Evolutionary conservation across 225 moss, liverwort and hornwort species (phyloP), one percentile per base, ranked within the genome.

Genomic region (Ulota crispa): DNA sequence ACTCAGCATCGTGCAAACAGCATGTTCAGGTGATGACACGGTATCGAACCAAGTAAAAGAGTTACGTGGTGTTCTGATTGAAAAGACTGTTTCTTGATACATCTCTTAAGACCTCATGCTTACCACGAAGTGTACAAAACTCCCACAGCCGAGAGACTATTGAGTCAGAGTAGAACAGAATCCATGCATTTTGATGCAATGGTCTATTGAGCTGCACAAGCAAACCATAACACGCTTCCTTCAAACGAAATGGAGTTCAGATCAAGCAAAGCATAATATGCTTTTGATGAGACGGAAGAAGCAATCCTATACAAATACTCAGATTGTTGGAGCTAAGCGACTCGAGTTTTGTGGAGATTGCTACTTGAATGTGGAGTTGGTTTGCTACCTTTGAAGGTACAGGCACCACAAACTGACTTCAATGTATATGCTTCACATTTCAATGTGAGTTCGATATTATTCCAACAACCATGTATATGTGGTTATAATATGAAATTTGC

Each of bases 1-100:
- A 15, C 54, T 89, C 34, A 66, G 43, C 67, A 4, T 76, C 75
- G 27, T 89, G 39, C 66, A 89, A 66, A 30, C 39, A 28, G 54
- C 71, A 5, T 61, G 57, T 55, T 70, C 75, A 55, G 85, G 81
- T 34, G 83, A 86, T 12, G 53, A 64, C 34, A 4, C n/a, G 31
- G 53, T 70, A 15, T 13, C 42, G 30, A 42, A 73, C 9, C 70
- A 64, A 73, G 77, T 81, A 77, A 77, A 31, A 27, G 57, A 70
- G 64, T 60, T 88, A 53, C 83, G 70, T 16, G 52, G 55, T 45
- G 67, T 72, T 14, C 8, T 62, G 34, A 42, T 73, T n/a, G 30
- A 62, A 47, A 88, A 20, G 63, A 36, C 64, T 75, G 30, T 14
- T 23, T 75, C 79, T 21, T 86, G 76, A 83, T 52, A 28, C 9